phyloP scores from a whole-genome alignment of 2,329 filamentous ascomycete species.

The Ascochyta lentis region DNA sequence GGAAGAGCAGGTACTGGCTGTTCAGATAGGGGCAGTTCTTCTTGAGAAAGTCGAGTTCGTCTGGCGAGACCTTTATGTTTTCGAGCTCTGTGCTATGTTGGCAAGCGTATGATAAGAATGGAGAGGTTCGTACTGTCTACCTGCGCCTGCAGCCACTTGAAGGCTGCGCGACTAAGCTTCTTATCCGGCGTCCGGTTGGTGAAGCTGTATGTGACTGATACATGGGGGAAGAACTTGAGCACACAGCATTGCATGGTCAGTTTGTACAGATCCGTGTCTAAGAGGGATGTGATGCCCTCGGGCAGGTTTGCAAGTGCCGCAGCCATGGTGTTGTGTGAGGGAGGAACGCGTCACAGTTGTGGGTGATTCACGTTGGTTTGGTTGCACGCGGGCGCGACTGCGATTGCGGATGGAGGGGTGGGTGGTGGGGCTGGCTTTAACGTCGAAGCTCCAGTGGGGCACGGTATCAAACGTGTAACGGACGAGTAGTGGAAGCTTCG shows the following conservation, averaged over 20 bases:
- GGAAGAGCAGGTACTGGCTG: conserved; percentile 77
- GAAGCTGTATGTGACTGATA: conserved; percentile 86
- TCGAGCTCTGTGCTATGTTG: conserved; percentile 68
- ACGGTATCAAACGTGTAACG: conserved; percentile 7
- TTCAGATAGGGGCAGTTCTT: conserved; percentile 82
- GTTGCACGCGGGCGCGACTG: not conserved
- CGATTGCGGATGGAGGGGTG: conserved; percentile 37
- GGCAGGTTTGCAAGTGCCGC: conserved; percentile 35
- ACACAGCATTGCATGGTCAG: conserved; percentile 94
- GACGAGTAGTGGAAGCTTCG: not conserved
- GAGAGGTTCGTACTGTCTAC: conserved; percentile 68
- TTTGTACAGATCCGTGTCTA: conserved; percentile 81
- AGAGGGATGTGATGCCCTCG: conserved; percentile 53
- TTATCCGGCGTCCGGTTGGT: conserved; percentile 96
- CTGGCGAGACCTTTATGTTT: conserved; percentile 77
- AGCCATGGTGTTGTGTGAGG: conserved; percentile 30
- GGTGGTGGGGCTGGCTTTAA: conserved; percentile 34
- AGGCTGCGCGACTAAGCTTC: conserved; percentile 83
- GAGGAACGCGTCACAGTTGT: not conserved
- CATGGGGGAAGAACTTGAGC: conserved; percentile 85
- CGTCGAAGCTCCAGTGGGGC: conserved; percentile 4
- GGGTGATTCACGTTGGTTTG: not conserved
- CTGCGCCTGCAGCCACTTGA: conserved; percentile 83
- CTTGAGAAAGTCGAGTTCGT: conserved; percentile 81
- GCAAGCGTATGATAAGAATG: not conserved